Evolutionary conservation across 140 eudicot genomes (phyloP).

Genomic region (Ambrosia hybrid): DNA sequence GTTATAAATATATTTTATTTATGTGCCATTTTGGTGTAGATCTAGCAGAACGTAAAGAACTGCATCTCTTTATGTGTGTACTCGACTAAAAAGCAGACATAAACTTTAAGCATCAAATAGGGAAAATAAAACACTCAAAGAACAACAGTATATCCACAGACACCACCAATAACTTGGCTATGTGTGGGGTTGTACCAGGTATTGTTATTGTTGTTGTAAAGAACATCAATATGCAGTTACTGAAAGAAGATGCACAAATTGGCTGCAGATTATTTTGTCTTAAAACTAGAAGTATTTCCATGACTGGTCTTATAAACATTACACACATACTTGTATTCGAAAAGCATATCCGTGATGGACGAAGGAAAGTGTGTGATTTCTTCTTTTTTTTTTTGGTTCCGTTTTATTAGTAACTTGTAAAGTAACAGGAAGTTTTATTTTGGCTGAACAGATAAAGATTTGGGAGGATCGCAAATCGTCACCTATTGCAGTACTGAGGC

Average conservation of each 20-base stretch:
- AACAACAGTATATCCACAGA: too few species aligned
- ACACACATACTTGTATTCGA: too few species aligned
- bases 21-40: background rate
- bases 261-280: background rate
- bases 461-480: conserved; percentile 85
- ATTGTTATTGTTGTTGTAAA: background rate
- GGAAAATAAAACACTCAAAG: background rate
- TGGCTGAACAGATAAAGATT: conserved; percentile 70
- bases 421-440: conserved; percentile 14
- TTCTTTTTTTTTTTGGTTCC: background rate
- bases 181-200: too few species aligned
- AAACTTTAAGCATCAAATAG: background rate
- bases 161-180: too few species aligned
- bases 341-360: too few species aligned
- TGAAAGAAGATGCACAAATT: background rate
- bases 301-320: too few species aligned
- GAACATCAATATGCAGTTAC: background rate
- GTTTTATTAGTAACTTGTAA: background rate
- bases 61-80: background rate
- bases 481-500: conserved; percentile 78
- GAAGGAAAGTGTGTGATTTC: too few species aligned
- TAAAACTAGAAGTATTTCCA: too few species aligned
- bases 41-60: background rate
- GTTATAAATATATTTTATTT: background rate
- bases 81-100: background rate